Evolutionary conservation across 106 monocot genomes (phyloP).

Genomic region (Allium sativum): DNA sequence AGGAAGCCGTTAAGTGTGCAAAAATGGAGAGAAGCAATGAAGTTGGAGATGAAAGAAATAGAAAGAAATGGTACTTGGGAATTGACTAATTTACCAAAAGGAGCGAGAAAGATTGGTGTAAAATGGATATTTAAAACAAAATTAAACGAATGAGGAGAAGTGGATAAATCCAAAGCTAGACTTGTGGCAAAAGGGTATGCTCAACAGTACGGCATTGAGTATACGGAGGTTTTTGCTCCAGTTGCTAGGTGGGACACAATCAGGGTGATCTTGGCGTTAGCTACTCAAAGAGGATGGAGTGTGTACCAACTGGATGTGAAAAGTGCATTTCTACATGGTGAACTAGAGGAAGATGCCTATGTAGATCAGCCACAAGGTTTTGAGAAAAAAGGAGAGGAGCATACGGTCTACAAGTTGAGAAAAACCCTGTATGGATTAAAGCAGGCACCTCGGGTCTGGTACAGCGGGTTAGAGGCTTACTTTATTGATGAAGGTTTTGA

Average conservation of each 20-base stretch:
- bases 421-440: not conserved
- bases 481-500: not conserved
- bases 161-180: not conserved
- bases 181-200: not conserved
- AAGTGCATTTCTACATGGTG: not conserved
- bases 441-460: not conserved
- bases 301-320: not conserved
- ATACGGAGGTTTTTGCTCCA: constrained; percentile 1
- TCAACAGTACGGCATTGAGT: not conserved
- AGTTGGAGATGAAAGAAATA: not conserved
- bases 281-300: not conserved
- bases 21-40: not conserved
- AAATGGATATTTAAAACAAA: not conserved
- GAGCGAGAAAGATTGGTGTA: not conserved
- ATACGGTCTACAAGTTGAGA: not conserved
- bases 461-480: too few species aligned
- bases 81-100: not conserved
- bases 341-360: not conserved
- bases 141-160: not conserved
- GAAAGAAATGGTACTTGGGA: not conserved
- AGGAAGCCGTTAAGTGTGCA: not conserved
- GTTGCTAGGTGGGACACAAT: not conserved
- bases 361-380: not conserved
- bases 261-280: not conserved
- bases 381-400: not conserved